A percentile compares a stretch with the other conserved stretches of the same genome.
phyloP scores from a whole-genome alignment of 78 protist species.

The Protostelium mycophagum region DNA sequence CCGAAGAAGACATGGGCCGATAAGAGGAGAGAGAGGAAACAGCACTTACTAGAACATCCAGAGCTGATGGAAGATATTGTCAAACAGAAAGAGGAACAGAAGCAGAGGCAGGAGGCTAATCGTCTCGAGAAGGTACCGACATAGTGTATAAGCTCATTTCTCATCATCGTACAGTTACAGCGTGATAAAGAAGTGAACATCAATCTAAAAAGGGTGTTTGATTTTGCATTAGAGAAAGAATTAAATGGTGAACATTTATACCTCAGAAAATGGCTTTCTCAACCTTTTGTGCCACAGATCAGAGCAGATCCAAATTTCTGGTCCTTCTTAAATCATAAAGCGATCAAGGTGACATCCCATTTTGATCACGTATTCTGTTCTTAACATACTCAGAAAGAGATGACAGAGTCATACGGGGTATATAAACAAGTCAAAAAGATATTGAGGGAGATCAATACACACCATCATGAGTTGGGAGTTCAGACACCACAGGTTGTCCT shows the following conservation, averaged over 20 bases:
- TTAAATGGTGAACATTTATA: not conserved
- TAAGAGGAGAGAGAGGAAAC: not conserved
- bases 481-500: not conserved
- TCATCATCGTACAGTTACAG: not conserved
- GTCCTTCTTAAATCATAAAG: not conserved
- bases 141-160: not conserved
- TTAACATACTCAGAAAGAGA: not conserved
- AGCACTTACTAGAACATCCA: not conserved
- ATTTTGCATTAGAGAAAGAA: not conserved
- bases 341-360: not conserved
- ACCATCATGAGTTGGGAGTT: not conserved
- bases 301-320: not conserved
- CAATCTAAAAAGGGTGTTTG: not conserved
- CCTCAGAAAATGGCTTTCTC: not conserved
- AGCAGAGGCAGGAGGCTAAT: not conserved
- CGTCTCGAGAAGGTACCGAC: not conserved
- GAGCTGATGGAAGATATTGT: not conserved
- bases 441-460: not conserved
- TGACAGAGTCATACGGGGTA: not conserved
- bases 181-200: not conserved
- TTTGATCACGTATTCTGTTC: not conserved
- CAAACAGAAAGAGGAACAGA: not conserved
- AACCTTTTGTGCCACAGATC: not conserved
- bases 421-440: not conserved
- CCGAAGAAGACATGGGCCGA: not conserved